Conservation (phyloP, 805 yeast genomes). For the Metahyphopichia silvanorum region DNA sequence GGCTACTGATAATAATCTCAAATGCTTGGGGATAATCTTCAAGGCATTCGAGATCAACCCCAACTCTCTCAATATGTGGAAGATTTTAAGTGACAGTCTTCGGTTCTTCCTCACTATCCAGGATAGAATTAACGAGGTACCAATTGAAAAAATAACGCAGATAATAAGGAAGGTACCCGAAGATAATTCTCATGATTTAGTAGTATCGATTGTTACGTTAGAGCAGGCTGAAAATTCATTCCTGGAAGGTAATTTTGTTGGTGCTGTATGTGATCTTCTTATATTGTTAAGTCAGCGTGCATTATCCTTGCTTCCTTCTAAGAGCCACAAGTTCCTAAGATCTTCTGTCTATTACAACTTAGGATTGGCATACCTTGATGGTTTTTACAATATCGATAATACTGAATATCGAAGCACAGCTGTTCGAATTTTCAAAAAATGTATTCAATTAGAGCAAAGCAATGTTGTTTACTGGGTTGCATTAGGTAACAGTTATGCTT, state of each 20-base stretch:
- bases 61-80: slow-evolving; percentile 62
- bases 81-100: slow-evolving; percentile 55
- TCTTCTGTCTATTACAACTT: slow-evolving; percentile 63
- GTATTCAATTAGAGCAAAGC: slow-evolving; percentile 68
- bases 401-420: slow-evolving; percentile 45
- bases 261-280: slow-evolving; percentile 38
- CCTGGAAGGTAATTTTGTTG: slow-evolving; percentile 11
- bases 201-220: slow-evolving; percentile 20
- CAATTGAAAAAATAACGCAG: slow-evolving; percentile 27
- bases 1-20: slow-evolving; percentile 47
- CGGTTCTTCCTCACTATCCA: slow-evolving; percentile 53
- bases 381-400: slow-evolving; percentile 19
- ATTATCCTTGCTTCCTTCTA: slow-evolving; percentile 27
- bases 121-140: slow-evolving; percentile 48
- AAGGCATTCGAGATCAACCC: slow-evolving; percentile 33
- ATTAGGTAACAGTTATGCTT: slow-evolving; percentile 71
- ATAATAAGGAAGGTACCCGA: slow-evolving; percentile 15
- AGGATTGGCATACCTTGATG: slow-evolving; percentile 61
- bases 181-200: slow-evolving; percentile 7
- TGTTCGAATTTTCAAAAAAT: slow-evolving; percentile 54
- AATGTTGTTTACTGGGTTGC: slow-evolving; percentile 78
- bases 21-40: slow-evolving; percentile 43
- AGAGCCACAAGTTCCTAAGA: slow-evolving; percentile 45
- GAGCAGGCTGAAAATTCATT: slow-evolving; percentile 18
- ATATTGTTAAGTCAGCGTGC: slow-evolving; percentile 49